These are phyloP conservation scores for Barnettozyma californica DNA, from an alignment of 805 yeast species.

Conservation along the genomic window DNA sequence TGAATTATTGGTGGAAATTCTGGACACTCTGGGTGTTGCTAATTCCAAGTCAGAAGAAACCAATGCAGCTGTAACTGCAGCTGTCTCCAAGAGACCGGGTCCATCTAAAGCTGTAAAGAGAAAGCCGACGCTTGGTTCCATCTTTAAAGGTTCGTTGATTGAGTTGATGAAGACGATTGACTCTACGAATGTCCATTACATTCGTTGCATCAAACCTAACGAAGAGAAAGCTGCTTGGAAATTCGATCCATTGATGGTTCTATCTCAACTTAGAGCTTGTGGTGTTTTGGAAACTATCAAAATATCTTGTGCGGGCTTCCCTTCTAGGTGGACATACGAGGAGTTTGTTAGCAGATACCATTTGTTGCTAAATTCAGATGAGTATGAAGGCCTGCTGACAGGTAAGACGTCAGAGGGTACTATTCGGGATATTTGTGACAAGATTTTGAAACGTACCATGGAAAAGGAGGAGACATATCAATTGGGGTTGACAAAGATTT, in stretches of 20 bases:
- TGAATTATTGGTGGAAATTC: constrained; percentile 56
- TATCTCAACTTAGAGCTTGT: constrained; percentile 93
- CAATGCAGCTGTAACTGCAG: constrained; percentile 19
- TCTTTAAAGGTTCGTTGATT: constrained; percentile 86
- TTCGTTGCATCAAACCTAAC: constrained; percentile 96
- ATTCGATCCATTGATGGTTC: constrained; percentile 91
- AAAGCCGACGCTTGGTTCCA: constrained; percentile 92
- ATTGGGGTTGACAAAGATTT: constrained; percentile 88
- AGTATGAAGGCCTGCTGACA: constrained; percentile 58
- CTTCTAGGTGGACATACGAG: constrained; percentile 90
- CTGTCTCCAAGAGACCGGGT: constrained; percentile 32
- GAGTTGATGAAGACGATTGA: constrained; percentile 91
- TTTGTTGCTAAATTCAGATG: constrained; percentile 66
- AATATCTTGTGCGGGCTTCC: constrained; percentile 97
- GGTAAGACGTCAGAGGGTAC: constrained; percentile 47
- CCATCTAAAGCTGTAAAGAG: constrained; percentile 44
- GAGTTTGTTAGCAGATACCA: constrained; percentile 90
- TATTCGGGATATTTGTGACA: constrained; percentile 59
- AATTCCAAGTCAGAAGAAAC: constrained; percentile 30
- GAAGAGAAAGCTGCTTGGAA: constrained; percentile 94
- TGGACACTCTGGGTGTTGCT: constrained; percentile 57
- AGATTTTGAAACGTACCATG: constrained; percentile 60
- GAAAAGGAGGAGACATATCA: constrained; percentile 70
- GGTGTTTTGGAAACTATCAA: constrained; percentile 97
- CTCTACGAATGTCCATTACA: constrained; percentile 93